phyloP scores from a whole-genome alignment of 352 stramenopile species.

The Stramenopiles sp. region DNA sequence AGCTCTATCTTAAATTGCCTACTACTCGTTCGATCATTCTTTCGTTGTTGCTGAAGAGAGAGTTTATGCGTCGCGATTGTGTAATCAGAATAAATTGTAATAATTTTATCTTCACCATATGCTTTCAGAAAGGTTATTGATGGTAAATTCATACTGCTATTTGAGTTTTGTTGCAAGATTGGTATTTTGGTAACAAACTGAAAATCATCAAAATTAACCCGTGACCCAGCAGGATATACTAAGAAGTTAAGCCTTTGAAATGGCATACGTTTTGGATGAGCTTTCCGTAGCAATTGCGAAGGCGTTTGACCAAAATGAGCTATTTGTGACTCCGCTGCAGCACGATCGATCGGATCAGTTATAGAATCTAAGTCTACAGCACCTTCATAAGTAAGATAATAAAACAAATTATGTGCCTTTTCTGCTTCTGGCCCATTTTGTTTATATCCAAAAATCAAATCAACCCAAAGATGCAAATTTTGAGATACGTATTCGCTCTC shows the following conservation, averaged over 20 bases:
- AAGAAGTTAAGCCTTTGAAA: neutral
- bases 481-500: conserved; percentile 56
- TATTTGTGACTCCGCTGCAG: conserved; percentile 85
- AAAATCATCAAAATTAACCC: neutral
- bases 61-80: neutral
- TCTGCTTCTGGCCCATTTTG: conserved; percentile 68
- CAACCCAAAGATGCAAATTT: conserved; percentile 67
- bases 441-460: conserved; percentile 91
- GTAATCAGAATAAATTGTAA: neutral
- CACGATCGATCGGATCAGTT: conserved; percentile 65
- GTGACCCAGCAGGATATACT: neutral
- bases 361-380: conserved; percentile 89
- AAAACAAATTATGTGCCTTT: conserved; percentile 87
- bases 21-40: neutral
- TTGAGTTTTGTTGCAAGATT: neutral
- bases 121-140: neutral
- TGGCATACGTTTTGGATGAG: conserved; percentile 34
- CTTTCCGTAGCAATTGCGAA: conserved; percentile 76
- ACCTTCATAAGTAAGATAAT: conserved; percentile 95
- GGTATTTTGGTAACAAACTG: neutral
- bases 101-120: neutral
- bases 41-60: neutral
- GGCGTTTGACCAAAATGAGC: conserved; percentile 93
- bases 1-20: neutral
- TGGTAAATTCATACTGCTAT: neutral